Percentiles rank a stretch among this genome's conserved stretches.
phyloP scores from a whole-genome alignment of 1,284 basidiomycete species.

The Cutaneotrichosporon daszewskae region DNA sequence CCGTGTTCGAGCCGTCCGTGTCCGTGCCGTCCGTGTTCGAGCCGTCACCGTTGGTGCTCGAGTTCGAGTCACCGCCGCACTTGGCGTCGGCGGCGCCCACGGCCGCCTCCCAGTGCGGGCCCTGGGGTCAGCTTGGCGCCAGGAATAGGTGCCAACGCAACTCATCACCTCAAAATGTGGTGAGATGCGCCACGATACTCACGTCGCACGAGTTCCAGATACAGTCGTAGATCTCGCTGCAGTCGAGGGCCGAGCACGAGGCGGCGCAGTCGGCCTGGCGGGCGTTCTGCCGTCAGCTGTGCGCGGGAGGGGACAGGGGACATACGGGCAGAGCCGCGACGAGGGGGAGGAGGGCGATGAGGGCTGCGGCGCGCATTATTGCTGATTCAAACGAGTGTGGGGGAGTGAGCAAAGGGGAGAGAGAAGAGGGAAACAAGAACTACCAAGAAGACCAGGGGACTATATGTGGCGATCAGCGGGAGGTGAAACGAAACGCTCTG shows the following conservation, averaged over 20 bases:
- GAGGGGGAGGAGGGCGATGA: constrained; percentile 8
- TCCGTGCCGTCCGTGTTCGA: not conserved
- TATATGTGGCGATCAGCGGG: too few species aligned
- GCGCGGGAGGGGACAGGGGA: not conserved
- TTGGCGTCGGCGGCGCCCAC: not conserved
- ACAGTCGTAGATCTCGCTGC: constrained; percentile 9
- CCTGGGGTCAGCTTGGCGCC: constrained; percentile 5
- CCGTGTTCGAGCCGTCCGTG: not conserved
- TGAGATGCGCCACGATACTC: too few species aligned
- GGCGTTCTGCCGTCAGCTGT: constrained; percentile 3
- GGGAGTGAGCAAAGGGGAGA: not conserved
- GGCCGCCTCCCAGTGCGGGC: constrained; percentile 6
- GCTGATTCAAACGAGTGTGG: not conserved
- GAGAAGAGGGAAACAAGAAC: not conserved
- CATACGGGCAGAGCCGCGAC: constrained; percentile 1
- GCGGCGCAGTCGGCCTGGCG: constrained; percentile 14
- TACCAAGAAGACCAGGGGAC: too few species aligned
- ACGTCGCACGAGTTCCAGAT: constrained; percentile 18
- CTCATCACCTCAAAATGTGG: too few species aligned
- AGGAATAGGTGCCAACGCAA: too few species aligned
- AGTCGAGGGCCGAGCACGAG: constrained; percentile 13
- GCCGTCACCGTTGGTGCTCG: not conserved
- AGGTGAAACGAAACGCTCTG: too few species aligned
- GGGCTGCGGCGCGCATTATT: constrained; percentile 16
- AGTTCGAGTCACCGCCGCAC: constrained; percentile 1